Base-by-base conservation (phyloP, 306 rosid genomes). In the Mimosa pudica region DNA sequence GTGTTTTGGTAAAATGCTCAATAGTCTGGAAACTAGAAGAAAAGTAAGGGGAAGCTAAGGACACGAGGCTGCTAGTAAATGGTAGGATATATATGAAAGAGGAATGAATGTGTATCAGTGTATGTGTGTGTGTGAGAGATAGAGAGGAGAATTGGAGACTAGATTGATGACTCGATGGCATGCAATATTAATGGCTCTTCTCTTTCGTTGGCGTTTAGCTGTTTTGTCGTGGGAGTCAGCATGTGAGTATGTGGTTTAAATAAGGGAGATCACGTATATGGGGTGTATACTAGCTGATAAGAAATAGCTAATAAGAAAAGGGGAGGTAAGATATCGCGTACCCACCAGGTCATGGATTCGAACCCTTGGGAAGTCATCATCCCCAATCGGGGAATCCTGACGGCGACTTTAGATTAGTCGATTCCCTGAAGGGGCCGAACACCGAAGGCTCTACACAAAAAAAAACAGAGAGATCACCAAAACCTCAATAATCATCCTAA, bases 181-280 rank as follows among this genome's bases (percentile, higher is more conserved):
- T 75, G 79, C 70, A 44, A n/a, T n/a, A n/a, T n/a, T n/a, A n/a
- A 41, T 7, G 70, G 24, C 32, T 75, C 70, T n/a, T 38, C 51
- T 73, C 45, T 75, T 60, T 44, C 4, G 70, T 60, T 11, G 20
- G 57, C 38, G 41, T 49, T 48, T 17, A 55, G 77, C 46, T 75
- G 49, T 36, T 73, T 36, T 35, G 64, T 60, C 46, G 57, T 75
- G 79, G 79, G 70, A 42, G 70, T 61, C 79, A 68, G 81, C 81
- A 77, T 77, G 81, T 77, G 74, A 66, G 65, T 35, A 14, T 32
- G 44, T 20, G 67, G 81, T 77, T 67, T 77, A 77, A 77, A 77
- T 77, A 77, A 38, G 81, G 12, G 74, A 52, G 74, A 18, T 13
- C 42, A n/a, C n/a, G n/a, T n/a, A n/a, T n/a, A n/a, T n/a, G n/a